Base-by-base conservation (phyloP, 495 filamentous ascomycete species). In the Penicillium roqueforti region DNA sequence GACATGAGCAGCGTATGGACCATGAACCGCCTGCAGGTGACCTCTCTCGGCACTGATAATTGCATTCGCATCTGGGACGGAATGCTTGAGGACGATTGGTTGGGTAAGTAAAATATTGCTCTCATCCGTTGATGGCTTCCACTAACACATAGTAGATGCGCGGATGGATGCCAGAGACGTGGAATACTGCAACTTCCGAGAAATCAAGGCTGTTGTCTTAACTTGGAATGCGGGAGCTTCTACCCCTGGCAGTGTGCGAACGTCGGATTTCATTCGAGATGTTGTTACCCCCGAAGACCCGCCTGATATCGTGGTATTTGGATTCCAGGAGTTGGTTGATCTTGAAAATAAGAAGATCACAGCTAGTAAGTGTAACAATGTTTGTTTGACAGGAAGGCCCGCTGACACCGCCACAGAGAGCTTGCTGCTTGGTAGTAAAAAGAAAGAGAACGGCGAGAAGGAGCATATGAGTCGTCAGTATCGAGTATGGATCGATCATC, bases 391-490 rank as follows among this genome's bases (percentile, higher is more conserved):
- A n/a, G n/a, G n/a, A n/a, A n/a, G n/a, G n/a, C n/a, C n/a, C n/a
- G 63, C 71, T 68, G 58, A 71, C 43, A n/a, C 16, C 6, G 9
- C 23, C 42, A 7, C 68, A 83, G 80, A 89, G 71, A 85, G 84
- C 39, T 80, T 90, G 55, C 76, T 89, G 48, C 45, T 73, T 40
- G 63, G 69, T 23, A 75, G 76, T 61, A 97, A 95, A 71, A 96
- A 96, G 76, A 96, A 95, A 63, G 90, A 95, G 51, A 82, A 84
- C 14, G 75, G 86, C 0, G 90, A 92, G 56, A 89, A 92, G 58
- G 92, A 97, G 64, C 87, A 91, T 56, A 97, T 97, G 89, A 92
- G 88, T 72, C 91, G 92, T 55, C 92, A 97, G 68, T 98, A 98
- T 61, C 87, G 93, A 54, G 89, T 92, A 31, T 98, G 93, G 93